phyloP scores from a whole-genome alignment of 306 rosid species.

The Trifolium fragiferum region DNA sequence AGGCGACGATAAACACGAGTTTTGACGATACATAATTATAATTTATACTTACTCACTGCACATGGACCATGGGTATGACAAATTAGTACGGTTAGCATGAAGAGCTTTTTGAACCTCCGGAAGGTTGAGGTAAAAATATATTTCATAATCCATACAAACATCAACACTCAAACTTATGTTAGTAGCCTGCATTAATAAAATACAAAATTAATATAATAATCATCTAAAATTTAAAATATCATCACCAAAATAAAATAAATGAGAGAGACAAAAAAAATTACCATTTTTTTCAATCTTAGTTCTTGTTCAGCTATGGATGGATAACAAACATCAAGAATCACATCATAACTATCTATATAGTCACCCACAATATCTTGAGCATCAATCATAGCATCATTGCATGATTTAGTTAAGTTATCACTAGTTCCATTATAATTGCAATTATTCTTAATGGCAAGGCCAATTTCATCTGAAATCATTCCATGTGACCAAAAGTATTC shows the following conservation, averaged over 20 bases:
- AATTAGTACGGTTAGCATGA: conserved; percentile 88
- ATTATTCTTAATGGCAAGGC: conserved; percentile 36
- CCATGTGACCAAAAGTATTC: conserved; percentile 13
- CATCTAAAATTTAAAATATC: neutral
- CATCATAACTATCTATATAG: neutral
- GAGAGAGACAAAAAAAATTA: neutral
- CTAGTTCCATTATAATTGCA: neutral
- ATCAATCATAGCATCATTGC: neutral
- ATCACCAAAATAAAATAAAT: neutral
- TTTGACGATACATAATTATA: too few relatives aligned
- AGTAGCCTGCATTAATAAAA: conserved; percentile 61
- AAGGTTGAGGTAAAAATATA: conserved; percentile 70
- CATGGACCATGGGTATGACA: conserved; percentile 75
- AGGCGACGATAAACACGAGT: too few relatives aligned
- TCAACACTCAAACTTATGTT: conserved; percentile 79
- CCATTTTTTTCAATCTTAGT: conserved; percentile 12
- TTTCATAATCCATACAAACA: conserved; percentile 78
- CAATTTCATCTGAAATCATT: conserved; percentile 54
- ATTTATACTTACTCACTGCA: conserved; percentile 66
- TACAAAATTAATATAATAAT: neutral
- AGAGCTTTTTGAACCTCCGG: conserved; percentile 91
- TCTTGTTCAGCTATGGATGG: conserved; percentile 55
- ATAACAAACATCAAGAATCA: conserved; percentile 72
- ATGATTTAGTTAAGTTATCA: conserved; percentile 12
- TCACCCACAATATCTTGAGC: neutral